Evolutionary conservation across 2,329 filamentous ascomycete species (phyloP).

Genomic region (Hymenoscyphus albidus): DNA sequence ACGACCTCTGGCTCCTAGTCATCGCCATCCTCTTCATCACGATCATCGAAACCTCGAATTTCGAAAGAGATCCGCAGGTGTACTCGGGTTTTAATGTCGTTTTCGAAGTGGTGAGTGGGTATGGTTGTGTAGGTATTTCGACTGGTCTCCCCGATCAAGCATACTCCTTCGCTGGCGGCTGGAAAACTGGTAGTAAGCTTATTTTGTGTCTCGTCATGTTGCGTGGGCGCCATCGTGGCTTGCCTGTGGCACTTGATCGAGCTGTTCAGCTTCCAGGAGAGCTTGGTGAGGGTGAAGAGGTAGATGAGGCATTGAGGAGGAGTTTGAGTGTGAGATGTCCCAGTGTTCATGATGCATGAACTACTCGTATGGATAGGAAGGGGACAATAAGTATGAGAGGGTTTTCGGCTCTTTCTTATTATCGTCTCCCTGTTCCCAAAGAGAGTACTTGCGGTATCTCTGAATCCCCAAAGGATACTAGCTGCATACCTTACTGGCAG

Average conservation of each 20-base stretch:
- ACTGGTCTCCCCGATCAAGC: constrained; percentile 51
- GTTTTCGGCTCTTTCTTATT: not conserved
- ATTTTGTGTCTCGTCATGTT: constrained; percentile 56
- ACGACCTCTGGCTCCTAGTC: constrained; percentile 65
- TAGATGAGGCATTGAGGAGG: not conserved
- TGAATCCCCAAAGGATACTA: too few relatives aligned
- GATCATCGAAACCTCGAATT: constrained; percentile 56
- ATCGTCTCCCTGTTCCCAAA: not conserved
- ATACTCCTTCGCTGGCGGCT: constrained; percentile 53
- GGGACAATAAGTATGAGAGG: not conserved
- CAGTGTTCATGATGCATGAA: not conserved
- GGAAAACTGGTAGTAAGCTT: constrained; percentile 54
- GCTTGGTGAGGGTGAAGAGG: not conserved
- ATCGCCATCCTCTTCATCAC: constrained; percentile 57
- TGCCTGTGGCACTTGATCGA: constrained; percentile 54
- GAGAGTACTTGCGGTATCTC: not conserved
- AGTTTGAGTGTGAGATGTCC: not conserved
- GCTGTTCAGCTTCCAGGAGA: constrained; percentile 44
- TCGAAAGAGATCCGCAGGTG: constrained; percentile 45
- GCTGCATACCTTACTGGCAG: not conserved
- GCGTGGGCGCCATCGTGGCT: constrained; percentile 51
- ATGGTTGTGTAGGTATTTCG: constrained; percentile 59
- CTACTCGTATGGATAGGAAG: not conserved
- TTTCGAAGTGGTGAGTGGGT: constrained; percentile 55
- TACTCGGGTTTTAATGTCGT: constrained; percentile 59